Conservation (phyloP, 2,329 filamentous ascomycete genomes). For the Venturia pyrina region DNA sequence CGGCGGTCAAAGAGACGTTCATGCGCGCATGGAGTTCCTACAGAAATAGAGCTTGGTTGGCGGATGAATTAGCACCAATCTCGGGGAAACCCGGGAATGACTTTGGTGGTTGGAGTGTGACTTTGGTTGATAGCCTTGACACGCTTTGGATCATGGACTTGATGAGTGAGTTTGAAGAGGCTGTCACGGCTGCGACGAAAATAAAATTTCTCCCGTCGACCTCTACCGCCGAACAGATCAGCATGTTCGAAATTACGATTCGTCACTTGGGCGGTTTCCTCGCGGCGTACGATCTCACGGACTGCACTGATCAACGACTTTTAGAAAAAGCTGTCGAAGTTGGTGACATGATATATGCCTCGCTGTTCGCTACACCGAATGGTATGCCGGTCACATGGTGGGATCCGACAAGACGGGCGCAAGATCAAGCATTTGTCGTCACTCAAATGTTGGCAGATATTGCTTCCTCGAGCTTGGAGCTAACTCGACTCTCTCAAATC, state of each 20-base stretch:
- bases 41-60: slow-evolving; percentile 51
- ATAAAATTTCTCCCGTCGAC: slow-evolving; percentile 69
- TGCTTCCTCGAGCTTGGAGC: slow-evolving; percentile 75
- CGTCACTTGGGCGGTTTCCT: slow-evolving; percentile 81
- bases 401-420: slow-evolving; percentile 39
- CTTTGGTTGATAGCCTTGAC: slow-evolving; percentile 55
- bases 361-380: slow-evolving; percentile 79
- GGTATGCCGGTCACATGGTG: slow-evolving; percentile 82
- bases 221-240: slow-evolving; percentile 58
- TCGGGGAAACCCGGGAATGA: slow-evolving; percentile 43
- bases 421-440: slow-evolving; percentile 22
- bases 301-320: slow-evolving; percentile 55
- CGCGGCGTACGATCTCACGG: slow-evolving; percentile 78
- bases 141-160: slow-evolving; percentile 82
- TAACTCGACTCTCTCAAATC: slow-evolving; percentile 78
- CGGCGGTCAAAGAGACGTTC: slow-evolving; percentile 23
- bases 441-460: slow-evolving; percentile 48
- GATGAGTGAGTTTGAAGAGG: slow-evolving; percentile 69
- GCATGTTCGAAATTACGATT: slow-evolving; percentile 89
- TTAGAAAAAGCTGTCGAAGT: slow-evolving; percentile 71
- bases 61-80: slow-evolving; percentile 53
- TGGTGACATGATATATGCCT: slow-evolving; percentile 68
- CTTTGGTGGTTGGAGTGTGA: slow-evolving; percentile 59
- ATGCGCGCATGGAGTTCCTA: slow-evolving; percentile 45
- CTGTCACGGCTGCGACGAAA: slow-evolving; percentile 54